Evolutionary conservation across 257 asterid species (phyloP), one percentile per base, ranked within the genome.

Genomic region (Eustoma russellianum): DNA sequence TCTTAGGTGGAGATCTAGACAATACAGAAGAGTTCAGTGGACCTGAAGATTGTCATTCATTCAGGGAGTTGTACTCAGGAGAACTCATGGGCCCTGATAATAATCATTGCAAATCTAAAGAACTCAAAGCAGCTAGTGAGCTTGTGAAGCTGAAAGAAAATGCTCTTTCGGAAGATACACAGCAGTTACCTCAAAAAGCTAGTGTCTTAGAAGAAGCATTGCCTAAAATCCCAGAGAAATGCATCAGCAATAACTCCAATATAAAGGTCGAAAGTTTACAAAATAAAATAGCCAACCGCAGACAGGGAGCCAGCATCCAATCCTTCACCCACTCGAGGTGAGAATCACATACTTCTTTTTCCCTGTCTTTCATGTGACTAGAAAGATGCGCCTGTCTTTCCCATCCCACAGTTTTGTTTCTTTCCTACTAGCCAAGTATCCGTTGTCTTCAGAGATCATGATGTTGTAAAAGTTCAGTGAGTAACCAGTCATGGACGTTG

Each of bases 1-100:
- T 24, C 30, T 24, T 24, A 24, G 80, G 66, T 45, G 45, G 47
- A 50, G 53, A 44, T 8, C 13, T 17, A 5, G 2, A 15, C 11
- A 74, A 57, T 28, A 68, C 77, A 0, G 82, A 74, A 33, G 81
- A 75, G 28, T 61, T 65, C 40, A 12, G 38, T 35, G 56, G 16
- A 1, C 28, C 63, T 5, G 41, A 56, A 48, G 74, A 68, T 17
- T 40, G 49, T 16, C 33, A 41, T 38, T 41, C 41, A 30, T 16
- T 50, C n/a, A 55, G 60, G 28, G 70, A 53, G 0, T 13, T 18
- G 7, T 17, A 33, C 13, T 35, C 67, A 16, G 66, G 60, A 58
- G 63, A 53, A 50, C 58, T 41, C 33, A 9, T 13, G 18, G 17
- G 40, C 7, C n/a, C 28, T 6, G 17, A 19, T 18, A 56, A 55